Evolutionary conservation across 768 basidiomycete species (phyloP), one percentile per base, ranked within the genome.

Genomic region (Termitomyces sp.): DNA sequence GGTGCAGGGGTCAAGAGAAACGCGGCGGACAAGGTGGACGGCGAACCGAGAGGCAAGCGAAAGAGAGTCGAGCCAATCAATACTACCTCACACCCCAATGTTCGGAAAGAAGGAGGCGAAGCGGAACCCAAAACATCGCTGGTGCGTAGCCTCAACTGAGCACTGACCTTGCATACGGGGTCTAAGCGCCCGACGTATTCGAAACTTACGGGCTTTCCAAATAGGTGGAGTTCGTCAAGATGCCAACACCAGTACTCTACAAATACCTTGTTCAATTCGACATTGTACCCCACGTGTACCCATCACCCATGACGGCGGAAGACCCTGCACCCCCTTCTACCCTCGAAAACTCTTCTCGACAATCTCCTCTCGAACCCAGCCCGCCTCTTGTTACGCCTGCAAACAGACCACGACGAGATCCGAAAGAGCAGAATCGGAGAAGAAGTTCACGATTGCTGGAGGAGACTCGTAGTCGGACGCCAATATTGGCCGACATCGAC

Each of bases 181-280:
- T 56, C 36, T 34, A 57, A 52, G 32, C 11, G 43, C 60, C 31
- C 46, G 25, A 47, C 14, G 36, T 32, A 17, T 17, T n/a, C 17
- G 37, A 50, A 25, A 57, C 58, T 51, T 31, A 62, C 36, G 46
- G 52, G 25, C 46, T 37, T 47, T 15, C 11, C 31, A 50, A 58
- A 57, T 71, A 94, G 91, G 83, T 93, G 66, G 89, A 93, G 69
- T 92, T 94, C 70, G 77, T 80, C 49, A 84, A 84, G 66, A 79
- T 93, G 76, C 83, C 91, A n/a, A 76, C 78, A 12, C 73, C 82
- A 17, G 81, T 82, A 14, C 75, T 94, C 32, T 83, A 91, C 69
- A 84, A 86, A 60, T 94, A 94, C 71, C 81, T 94, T 61, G 78
- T 81, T 17, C 85, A 88, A 59, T 89, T 84, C 67, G 87, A 91